These are phyloP conservation scores for Coemansia sp. DNA, from an alignment of 192 early-diverging fungal species.

Conservation along the genomic window DNA sequence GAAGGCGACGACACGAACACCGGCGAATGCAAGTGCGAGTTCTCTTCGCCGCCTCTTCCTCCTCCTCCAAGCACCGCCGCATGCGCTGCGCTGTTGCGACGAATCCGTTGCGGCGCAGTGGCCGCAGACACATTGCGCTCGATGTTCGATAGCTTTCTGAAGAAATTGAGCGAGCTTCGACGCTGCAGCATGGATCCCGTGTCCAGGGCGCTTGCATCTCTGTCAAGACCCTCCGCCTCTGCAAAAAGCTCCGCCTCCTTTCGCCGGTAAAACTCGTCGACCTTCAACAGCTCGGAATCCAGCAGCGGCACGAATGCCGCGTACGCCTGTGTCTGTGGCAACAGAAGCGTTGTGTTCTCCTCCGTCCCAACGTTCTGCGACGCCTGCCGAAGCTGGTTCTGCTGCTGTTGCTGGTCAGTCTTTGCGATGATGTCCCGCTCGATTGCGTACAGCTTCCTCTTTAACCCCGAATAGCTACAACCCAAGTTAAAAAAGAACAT, in stretches of 20 bases:
- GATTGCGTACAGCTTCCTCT: conserved; percentile 75
- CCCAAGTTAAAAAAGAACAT: no score
- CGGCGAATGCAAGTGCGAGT: conserved; percentile 1
- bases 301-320: conserved; percentile 69
- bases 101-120: conserved; percentile 15
- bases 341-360: conserved; percentile 36
- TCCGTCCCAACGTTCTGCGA: conserved; percentile 9
- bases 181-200: conserved; percentile 23
- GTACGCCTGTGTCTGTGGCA: conserved; percentile 39
- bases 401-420: conserved; percentile 8
- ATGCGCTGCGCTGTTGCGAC: conserved; percentile 13
- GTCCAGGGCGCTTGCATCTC: conserved; percentile 20
- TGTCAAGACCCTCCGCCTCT: conserved; percentile 64
- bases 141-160: conserved; percentile 34
- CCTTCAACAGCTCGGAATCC: conserved; percentile 82
- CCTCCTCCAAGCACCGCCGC: not conserved
- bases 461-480: conserved; percentile 66
- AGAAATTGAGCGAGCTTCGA: conserved; percentile 35
- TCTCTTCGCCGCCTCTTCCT: not conserved
- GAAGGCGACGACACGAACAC: not conserved
- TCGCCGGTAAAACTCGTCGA: conserved; percentile 76
- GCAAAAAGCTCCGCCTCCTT: conserved; percentile 79
- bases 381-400: conserved; percentile 2
- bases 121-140: not conserved
- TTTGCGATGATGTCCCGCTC: conserved; percentile 63